These are phyloP conservation scores for Acer saccharum DNA, from an alignment of 345 rosid species.

Conservation along the genomic window DNA sequence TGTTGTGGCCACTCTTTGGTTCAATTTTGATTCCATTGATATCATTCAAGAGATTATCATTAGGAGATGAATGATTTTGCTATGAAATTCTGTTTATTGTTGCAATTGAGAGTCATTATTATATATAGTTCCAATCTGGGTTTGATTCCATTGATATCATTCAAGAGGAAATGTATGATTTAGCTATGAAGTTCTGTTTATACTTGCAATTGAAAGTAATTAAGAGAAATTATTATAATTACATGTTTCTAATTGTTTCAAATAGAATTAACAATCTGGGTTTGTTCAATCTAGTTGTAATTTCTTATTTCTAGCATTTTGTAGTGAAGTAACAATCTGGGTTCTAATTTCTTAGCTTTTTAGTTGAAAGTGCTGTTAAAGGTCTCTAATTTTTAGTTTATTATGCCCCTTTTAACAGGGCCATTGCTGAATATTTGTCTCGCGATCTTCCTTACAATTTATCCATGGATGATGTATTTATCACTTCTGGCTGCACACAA, in stretches of 20 bases:
- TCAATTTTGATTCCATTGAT: neutral
- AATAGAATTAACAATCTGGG: neutral
- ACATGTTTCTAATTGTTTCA: neutral
- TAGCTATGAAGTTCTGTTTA: too few relatives aligned
- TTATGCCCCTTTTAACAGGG: slow-evolving; percentile 41
- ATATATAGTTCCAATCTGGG: too few relatives aligned
- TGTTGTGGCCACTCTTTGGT: neutral
- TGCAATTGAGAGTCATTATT: too few relatives aligned
- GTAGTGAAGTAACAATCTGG: neutral
- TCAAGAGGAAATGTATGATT: neutral
- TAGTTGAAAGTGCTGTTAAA: neutral
- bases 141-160: too few relatives aligned
- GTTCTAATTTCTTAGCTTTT: neutral
- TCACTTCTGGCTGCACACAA: slow-evolving; percentile 95
- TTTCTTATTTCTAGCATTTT: neutral
- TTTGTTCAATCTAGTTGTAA: neutral
- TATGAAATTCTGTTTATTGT: too few relatives aligned
- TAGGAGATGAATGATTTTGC: neutral
- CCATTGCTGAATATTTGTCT: slow-evolving; percentile 78
- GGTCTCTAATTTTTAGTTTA: neutral
- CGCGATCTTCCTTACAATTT: slow-evolving; percentile 82
- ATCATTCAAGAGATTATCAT: neutral
- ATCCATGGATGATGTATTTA: slow-evolving; percentile 72
- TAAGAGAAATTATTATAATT: neutral
- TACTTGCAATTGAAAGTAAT: too few relatives aligned